Evolutionary conservation across 306 rosid genomes (phyloP), one percentile per base, ranked within the genome.

Genomic region (Vigna unguiculata): DNA sequence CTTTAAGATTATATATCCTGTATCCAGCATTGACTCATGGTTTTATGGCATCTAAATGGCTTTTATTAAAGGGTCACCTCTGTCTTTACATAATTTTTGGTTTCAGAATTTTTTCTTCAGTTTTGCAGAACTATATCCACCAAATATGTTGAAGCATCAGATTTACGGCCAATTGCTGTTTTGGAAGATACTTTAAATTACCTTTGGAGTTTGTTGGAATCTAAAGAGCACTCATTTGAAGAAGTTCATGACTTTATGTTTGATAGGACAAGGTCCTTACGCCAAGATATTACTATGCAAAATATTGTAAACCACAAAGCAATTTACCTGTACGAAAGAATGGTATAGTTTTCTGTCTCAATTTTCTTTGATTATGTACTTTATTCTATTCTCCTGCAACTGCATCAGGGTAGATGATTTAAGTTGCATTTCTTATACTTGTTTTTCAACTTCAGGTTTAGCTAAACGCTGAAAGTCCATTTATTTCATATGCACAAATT

Each of bases 251-350:
- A 89, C 86, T 92, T 95, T 82, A 48, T 92, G 40, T 95, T 89
- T 63, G 98, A 92, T 83, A 91, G 98, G 83, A 92, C 93, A 52
- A 92, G 98, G 82, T 95, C 98, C 54, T 88, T 95, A 70, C 85
- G 97, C 36, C 98, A 95, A 79, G 98, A 95, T 86, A 85, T 95
- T 58, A 86, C 92, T n/a, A 89, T 90, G 91, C 98, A 95, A 78
- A 83, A 81, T 80, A 88, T 90, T 72, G 84, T 77, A 60, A 83
- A 83, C 52, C 84, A 83, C 32, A 86, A 85, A 85, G 96, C 87
- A 51, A 74, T 92, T 79, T 49, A 22, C 81, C 72, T 95, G 91
- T 90, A 92, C 70, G 92, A 95, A 82, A 81, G 74, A 86, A 95
- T 92, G 95, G 98, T 92, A 86, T 22, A 85, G 47, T 75, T 71